phyloP scores from a whole-genome alignment of 2,329 filamentous ascomycete genomes.

The Fusarium sp. region DNA sequence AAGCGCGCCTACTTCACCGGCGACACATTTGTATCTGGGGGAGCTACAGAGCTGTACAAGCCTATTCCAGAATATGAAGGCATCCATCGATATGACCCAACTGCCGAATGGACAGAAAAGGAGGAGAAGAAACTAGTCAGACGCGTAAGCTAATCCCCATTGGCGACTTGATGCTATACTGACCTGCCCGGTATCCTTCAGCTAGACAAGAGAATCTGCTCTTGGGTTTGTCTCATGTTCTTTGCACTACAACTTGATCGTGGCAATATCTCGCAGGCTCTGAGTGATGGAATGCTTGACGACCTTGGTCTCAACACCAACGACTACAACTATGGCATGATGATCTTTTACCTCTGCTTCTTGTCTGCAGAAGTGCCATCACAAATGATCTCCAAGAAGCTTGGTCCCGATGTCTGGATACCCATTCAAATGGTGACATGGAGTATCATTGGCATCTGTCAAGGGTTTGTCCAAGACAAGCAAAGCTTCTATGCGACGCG shows the following conservation, averaged over 20 bases:
- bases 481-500: conserved; percentile 48
- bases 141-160: conserved; percentile 50
- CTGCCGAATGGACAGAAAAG: conserved; percentile 62
- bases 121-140: conserved; percentile 65
- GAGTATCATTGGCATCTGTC: conserved; percentile 48
- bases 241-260: conserved; percentile 59
- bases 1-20: conserved; percentile 1
- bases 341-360: conserved; percentile 45
- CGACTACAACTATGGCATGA: conserved; percentile 47
- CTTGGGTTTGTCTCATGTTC: conserved; percentile 52
- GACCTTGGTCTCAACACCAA: conserved; percentile 56
- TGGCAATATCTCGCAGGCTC: conserved; percentile 57
- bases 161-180: not conserved
- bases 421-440: conserved; percentile 63
- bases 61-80: conserved; percentile 67
- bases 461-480: conserved; percentile 44
- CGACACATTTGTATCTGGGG: not conserved
- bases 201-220: conserved; percentile 46
- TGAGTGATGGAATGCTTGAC: conserved; percentile 57
- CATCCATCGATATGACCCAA: conserved; percentile 66
- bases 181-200: not conserved
- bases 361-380: conserved; percentile 60
- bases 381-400: conserved; percentile 66
- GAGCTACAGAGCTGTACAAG: conserved; percentile 48
- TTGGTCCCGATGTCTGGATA: conserved; percentile 68